A percentile compares a stretch with the other conserved stretches of the same genome.
Evolutionary conservation across 345 rosid species (phyloP).

Genomic region (Salix viminalis): DNA sequence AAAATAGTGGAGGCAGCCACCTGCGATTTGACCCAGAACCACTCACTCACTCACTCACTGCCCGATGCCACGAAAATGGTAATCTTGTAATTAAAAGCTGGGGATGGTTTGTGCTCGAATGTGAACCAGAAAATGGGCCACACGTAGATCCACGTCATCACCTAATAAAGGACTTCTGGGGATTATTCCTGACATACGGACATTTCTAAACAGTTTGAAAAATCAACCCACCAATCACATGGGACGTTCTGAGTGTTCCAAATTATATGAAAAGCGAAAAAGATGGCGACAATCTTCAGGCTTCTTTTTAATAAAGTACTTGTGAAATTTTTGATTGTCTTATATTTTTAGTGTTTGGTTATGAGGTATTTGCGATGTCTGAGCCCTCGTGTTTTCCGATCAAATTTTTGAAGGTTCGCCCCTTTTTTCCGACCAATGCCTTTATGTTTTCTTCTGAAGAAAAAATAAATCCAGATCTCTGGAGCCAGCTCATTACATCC

Average conservation of each 20-base stretch:
- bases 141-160: constrained; percentile 7
- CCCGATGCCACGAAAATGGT: not conserved
- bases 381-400: no score
- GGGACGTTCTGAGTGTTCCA: not conserved
- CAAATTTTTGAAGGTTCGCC: no score
- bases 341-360: no score
- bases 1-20: not conserved
- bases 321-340: no score
- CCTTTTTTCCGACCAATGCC: no score
- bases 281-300: not conserved
- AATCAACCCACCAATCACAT: constrained; percentile 16
- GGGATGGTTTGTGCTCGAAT: not conserved
- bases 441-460: no score
- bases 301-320: no score
- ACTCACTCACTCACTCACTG: not conserved
- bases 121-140: not conserved
- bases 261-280: no score
- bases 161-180: constrained; percentile 16
- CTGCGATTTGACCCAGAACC: not conserved
- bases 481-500: no score
- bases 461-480: no score
- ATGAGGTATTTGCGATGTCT: no score
- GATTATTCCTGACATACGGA: constrained; percentile 25
- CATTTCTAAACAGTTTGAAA: not conserved
- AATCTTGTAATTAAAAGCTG: not conserved